Evolutionary conservation across 192 early-diverging fungal genomes (phyloP).

Genomic region (Entophlyctis helioformis): DNA sequence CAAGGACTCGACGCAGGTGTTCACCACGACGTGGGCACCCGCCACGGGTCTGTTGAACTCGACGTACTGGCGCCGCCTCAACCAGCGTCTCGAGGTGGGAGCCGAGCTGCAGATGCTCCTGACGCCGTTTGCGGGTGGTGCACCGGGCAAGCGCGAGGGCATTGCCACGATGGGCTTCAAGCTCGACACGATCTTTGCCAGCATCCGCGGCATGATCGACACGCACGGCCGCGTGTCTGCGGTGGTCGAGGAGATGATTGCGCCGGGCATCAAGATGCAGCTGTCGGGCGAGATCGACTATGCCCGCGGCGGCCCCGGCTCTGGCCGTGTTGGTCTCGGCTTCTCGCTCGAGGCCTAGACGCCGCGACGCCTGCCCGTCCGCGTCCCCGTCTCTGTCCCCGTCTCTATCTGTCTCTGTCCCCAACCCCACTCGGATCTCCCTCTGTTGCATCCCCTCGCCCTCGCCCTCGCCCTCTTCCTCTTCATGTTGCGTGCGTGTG

Average conservation of each 20-base stretch:
- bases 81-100: slow-evolving; percentile 87
- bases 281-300: slow-evolving; percentile 91
- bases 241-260: slow-evolving; percentile 91
- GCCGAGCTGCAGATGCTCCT: slow-evolving; percentile 78
- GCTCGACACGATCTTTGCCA: slow-evolving; percentile 86
- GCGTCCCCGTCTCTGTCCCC: too few relatives aligned
- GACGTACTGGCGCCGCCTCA: slow-evolving; percentile 82
- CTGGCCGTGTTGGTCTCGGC: slow-evolving; percentile 60
- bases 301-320: slow-evolving; percentile 53
- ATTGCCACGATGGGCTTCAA: slow-evolving; percentile 93
- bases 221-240: slow-evolving; percentile 77
- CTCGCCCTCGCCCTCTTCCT: too few relatives aligned
- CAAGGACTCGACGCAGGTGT: slow-evolving; percentile 34
- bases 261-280: slow-evolving; percentile 82
- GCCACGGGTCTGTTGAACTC: slow-evolving; percentile 52
- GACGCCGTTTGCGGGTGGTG: slow-evolving; percentile 33
- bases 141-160: slow-evolving; percentile 66
- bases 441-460: too few relatives aligned
- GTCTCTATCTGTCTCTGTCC: too few relatives aligned
- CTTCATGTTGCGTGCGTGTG: too few relatives aligned
- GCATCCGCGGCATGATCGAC: slow-evolving; percentile 86
- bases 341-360: slow-evolving; percentile 78
- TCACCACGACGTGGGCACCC: slow-evolving; percentile 33
- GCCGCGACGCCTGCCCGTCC: too few relatives aligned
- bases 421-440: too few relatives aligned